phyloP scores from a whole-genome alignment of 2,329 filamentous ascomycete species.

The Scytalidium lignicola region DNA sequence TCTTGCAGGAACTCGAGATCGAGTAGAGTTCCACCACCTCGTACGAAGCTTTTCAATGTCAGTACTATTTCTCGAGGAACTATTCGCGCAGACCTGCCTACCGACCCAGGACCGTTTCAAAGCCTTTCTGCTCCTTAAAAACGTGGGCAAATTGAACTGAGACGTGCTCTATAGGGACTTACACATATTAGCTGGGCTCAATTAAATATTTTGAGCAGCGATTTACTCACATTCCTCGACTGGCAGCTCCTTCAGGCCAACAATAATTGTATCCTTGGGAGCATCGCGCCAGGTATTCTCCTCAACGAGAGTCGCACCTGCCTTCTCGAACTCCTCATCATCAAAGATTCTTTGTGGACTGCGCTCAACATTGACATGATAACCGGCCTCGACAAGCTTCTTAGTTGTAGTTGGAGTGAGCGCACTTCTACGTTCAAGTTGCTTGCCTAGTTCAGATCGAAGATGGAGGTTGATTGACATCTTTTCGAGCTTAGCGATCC shows the following conservation, averaged over 20 bases:
- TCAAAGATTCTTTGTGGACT: conserved; percentile 62
- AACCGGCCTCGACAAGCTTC: conserved; percentile 66
- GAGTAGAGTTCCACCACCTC: conserved; percentile 70
- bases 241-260: conserved; percentile 74
- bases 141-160: conserved; percentile 70
- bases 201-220: too few relatives aligned
- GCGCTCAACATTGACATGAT: conserved; percentile 62
- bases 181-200: too few relatives aligned
- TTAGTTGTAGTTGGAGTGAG: too few relatives aligned
- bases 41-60: conserved; percentile 64
- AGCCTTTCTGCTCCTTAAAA: conserved; percentile 73
- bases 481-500: too few relatives aligned
- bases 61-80: too few relatives aligned
- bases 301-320: conserved; percentile 60
- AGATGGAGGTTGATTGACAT: too few relatives aligned
- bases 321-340: conserved; percentile 55
- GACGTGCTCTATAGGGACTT: conserved; percentile 67
- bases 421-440: too few relatives aligned
- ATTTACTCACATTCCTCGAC: too few relatives aligned
- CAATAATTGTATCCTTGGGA: conserved; percentile 62
- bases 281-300: conserved; percentile 64
- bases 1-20: conserved; percentile 86
- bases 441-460: too few relatives aligned
- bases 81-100: too few relatives aligned
- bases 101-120: conserved; percentile 73